These are phyloP conservation scores for Blastocystis sp. DNA, from an alignment of 352 stramenopile genomes.

Conservation along the genomic window DNA sequence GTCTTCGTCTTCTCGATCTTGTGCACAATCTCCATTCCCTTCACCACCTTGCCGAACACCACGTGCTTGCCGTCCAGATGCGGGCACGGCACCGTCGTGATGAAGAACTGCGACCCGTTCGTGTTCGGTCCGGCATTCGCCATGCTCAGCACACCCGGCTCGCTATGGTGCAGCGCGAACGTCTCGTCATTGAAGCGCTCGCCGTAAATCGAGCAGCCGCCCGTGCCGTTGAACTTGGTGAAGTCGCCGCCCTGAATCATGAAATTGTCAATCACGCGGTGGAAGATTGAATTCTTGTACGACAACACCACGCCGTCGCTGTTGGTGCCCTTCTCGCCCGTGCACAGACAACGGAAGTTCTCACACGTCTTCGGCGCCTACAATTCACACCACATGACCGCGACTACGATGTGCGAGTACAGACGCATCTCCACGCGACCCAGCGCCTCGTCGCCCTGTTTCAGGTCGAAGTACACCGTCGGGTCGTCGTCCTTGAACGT, in stretches of 20 bases:
- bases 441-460: constrained; percentile 80
- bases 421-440: constrained; percentile 82
- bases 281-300: constrained; percentile 95
- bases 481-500: constrained; percentile 25
- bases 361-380: constrained; percentile 93
- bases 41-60: constrained; percentile 91
- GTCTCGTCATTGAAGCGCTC: constrained; percentile 96
- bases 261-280: constrained; percentile 92
- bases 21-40: constrained; percentile 86
- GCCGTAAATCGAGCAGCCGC: constrained; percentile 89
- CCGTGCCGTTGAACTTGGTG: constrained; percentile 81
- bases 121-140: constrained; percentile 91
- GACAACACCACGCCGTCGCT: constrained; percentile 82
- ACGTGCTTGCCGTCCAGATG: constrained; percentile 97
- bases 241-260: constrained; percentile 86
- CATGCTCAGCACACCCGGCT: constrained; percentile 91
- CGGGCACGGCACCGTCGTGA: constrained; percentile 89
- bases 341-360: constrained; percentile 96
- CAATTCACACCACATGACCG: not conserved
- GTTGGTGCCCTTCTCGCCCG: constrained; percentile 90
- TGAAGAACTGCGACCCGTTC: constrained; percentile 92
- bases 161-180: constrained; percentile 83
- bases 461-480: constrained; percentile 52
- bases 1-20: constrained; percentile 89
- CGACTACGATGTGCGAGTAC: constrained; percentile 88